Percentiles rank a stretch among this genome's conserved stretches.
These are phyloP conservation scores for Colletotrichum spinosum DNA, from an alignment of 2,329 filamentous ascomycete species.

Conservation along the genomic window DNA sequence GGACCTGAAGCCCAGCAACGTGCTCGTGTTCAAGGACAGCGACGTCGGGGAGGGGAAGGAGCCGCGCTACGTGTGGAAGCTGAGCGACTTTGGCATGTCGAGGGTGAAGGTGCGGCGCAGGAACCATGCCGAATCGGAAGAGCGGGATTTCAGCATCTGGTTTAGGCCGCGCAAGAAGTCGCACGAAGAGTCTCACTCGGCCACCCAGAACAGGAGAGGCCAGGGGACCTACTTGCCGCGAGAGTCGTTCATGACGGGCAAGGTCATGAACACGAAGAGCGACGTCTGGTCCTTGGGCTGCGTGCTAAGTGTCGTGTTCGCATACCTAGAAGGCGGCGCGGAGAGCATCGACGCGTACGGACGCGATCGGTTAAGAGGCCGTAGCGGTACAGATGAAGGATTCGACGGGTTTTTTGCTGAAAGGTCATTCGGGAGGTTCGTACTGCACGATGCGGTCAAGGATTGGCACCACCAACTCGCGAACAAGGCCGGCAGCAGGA, in stretches of 20 bases:
- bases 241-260: conserved; percentile 21
- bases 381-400: not conserved
- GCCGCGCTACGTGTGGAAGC: conserved; percentile 49
- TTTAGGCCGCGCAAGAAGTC: not conserved
- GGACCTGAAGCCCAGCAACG: conserved; percentile 53
- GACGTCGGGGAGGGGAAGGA: conserved; percentile 5
- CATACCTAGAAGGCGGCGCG: conserved; percentile 47
- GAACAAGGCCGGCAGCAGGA: conserved; percentile 2
- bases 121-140: conserved; percentile 21
- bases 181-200: not conserved
- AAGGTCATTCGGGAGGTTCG: not conserved
- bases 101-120: conserved; percentile 46
- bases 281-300: conserved; percentile 56
- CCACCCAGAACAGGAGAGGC: not conserved
- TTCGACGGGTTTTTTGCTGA: conserved; percentile 1
- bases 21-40: conserved; percentile 44
- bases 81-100: conserved; percentile 56
- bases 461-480: not conserved
- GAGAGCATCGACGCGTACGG: not conserved
- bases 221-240: conserved; percentile 5
- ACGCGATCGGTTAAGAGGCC: not conserved
- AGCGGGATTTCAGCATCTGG: conserved; percentile 21
- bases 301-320: conserved; percentile 51
- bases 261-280: conserved; percentile 47
- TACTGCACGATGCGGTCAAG: not conserved